Conservation (phyloP, 441 rosid genomes). For the Eugenia klotzschiana region DNA sequence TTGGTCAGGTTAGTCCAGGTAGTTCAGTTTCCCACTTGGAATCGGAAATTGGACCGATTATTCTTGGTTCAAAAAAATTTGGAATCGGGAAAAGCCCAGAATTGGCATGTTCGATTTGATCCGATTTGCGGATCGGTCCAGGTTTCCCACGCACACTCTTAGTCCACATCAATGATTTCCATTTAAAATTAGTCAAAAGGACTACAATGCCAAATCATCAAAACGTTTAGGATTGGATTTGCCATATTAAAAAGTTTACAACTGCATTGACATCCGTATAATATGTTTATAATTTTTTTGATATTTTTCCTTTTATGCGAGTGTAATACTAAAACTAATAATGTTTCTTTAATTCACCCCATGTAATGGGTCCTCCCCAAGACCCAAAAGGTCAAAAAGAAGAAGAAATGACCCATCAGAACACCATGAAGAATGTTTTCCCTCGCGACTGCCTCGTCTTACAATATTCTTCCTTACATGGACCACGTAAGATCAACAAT, state of each 20-base stretch:
- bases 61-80: no score
- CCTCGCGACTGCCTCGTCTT: not conserved
- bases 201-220: accelerated
- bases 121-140: no score
- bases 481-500: not conserved
- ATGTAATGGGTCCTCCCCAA: not conserved
- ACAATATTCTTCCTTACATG: not conserved
- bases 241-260: not conserved
- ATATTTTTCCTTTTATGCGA: not conserved
- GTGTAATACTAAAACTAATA: not conserved
- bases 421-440: not conserved
- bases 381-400: not conserved
- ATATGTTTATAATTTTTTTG: not conserved
- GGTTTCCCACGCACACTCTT: no score
- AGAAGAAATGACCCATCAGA: not conserved
- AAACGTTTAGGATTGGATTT: not conserved
- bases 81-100: no score
- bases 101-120: no score
- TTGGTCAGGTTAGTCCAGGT: no score
- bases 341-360: not conserved
- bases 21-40: no score
- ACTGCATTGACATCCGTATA: accelerated
- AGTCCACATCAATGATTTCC: not conserved
- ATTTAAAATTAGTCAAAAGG: not conserved
- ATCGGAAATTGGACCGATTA: no score